Evolutionary conservation across 2,329 filamentous ascomycete species (phyloP).

Genomic region (Ustulina deusta): DNA sequence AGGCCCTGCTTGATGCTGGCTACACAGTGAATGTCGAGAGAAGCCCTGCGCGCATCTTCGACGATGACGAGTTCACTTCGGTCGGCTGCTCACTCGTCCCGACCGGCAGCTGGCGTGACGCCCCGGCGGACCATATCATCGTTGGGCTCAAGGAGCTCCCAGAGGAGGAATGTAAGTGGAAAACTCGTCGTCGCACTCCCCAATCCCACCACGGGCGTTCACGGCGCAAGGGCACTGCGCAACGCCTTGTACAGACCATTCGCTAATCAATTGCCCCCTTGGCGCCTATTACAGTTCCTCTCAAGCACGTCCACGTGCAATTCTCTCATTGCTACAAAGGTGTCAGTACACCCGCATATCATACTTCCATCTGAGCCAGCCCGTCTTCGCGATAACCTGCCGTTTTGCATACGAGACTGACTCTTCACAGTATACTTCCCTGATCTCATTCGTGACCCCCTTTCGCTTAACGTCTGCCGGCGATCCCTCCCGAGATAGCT

Average conservation of each 20-base stretch:
- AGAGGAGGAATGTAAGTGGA: conserved; percentile 70
- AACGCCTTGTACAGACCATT: neutral
- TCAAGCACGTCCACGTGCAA: conserved; percentile 75
- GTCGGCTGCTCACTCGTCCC: conserved; percentile 74
- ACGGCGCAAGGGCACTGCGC: no score
- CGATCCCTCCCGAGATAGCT: neutral
- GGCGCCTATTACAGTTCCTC: conserved; percentile 60
- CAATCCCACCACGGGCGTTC: neutral
- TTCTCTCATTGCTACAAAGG: conserved; percentile 83
- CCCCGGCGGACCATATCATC: conserved; percentile 76
- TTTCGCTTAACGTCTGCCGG: neutral
- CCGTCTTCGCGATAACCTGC: neutral
- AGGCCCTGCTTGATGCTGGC: conserved; percentile 74
- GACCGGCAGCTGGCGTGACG: conserved; percentile 75
- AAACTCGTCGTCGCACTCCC: neutral
- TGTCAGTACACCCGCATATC: conserved; percentile 3
- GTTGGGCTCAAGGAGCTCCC: conserved; percentile 83
- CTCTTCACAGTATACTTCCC: conserved; percentile 1
- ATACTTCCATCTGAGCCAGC: neutral
- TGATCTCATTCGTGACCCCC: neutral
- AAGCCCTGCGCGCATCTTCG: conserved; percentile 74
- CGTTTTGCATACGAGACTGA: neutral
- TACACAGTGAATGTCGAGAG: conserved; percentile 77
- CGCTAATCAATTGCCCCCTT: conserved; percentile 18
- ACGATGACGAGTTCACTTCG: conserved; percentile 70